Percentiles rank a stretch among this genome's conserved stretches.
Conservation (phyloP, 352 stramenopile species). For the Globisporangium middletonii region DNA sequence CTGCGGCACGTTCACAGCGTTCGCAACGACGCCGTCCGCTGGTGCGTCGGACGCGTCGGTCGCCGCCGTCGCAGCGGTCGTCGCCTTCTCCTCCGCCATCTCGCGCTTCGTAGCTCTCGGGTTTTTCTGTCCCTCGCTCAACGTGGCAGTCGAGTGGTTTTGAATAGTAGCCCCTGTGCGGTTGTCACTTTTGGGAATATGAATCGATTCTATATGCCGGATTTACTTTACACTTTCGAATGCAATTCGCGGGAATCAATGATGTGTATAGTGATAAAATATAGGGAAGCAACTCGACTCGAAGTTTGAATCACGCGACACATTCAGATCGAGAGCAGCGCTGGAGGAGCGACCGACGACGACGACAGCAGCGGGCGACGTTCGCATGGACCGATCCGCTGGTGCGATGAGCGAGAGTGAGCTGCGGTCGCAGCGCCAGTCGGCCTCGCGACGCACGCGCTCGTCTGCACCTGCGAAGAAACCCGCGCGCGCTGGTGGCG, state of each 20-base stretch:
- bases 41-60: conserved; percentile 1
- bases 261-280: too few relatives aligned
- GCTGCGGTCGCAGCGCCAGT: conserved; percentile 24
- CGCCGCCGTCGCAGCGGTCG: neutral
- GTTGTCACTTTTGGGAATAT: too few relatives aligned
- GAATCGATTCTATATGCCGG: too few relatives aligned
- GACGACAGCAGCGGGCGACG: too few relatives aligned
- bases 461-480: conserved; percentile 8
- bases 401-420: neutral
- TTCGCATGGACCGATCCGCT: neutral
- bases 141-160: neutral
- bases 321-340: too few relatives aligned
- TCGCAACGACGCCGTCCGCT: conserved; percentile 4
- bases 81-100: conserved; percentile 21
- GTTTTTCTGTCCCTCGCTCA: neutral
- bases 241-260: too few relatives aligned
- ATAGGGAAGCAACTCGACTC: too few relatives aligned
- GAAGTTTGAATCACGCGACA: too few relatives aligned
- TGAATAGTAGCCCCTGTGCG: too few relatives aligned
- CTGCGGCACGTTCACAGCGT: conserved; percentile 56
- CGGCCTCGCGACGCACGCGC: conserved; percentile 30
- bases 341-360: too few relatives aligned
- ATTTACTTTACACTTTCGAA: too few relatives aligned
- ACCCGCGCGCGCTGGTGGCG: neutral
- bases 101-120: too few relatives aligned